These are phyloP conservation scores for Leishmania gerbilli DNA, from an alignment of 208 protist species.

Conservation along the genomic window DNA sequence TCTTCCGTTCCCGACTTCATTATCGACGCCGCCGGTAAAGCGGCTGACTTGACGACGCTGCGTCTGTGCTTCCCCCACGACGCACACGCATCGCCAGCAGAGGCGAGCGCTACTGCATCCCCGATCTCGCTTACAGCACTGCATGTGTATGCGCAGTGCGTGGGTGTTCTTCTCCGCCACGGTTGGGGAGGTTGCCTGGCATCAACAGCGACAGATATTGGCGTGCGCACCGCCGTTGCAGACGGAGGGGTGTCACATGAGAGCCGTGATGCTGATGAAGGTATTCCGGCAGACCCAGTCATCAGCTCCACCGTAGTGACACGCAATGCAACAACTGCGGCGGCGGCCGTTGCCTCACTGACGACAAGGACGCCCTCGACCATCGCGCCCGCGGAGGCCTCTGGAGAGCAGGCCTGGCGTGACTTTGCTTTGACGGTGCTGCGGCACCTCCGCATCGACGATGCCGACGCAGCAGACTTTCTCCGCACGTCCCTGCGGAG, in stretches of 20 bases:
- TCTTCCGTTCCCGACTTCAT: slow-evolving; percentile 26
- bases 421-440: slow-evolving; percentile 15
- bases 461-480: slow-evolving; percentile 6
- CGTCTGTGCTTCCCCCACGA: slow-evolving; percentile 12
- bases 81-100: neutral
- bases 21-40: slow-evolving; percentile 29
- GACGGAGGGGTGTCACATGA: neutral
- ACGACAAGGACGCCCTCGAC: neutral
- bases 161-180: slow-evolving; percentile 18
- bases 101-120: neutral
- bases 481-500: slow-evolving; percentile 11
- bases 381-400: neutral
- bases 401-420: slow-evolving; percentile 9
- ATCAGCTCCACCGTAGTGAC: neutral
- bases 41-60: slow-evolving; percentile 27
- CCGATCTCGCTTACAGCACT: slow-evolving; percentile 12
- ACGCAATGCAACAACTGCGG: neutral
- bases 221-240: neutral
- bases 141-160: slow-evolving; percentile 28
- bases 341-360: neutral
- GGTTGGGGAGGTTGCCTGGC: slow-evolving; percentile 15
- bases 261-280: neutral
- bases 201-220: neutral
- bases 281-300: neutral
- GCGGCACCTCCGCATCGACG: slow-evolving; percentile 8